Percentiles rank a stretch among this genome's conserved stretches.
These are phyloP conservation scores for Asclepias syriaca DNA, from an alignment of 257 asterid species.

Conservation along the genomic window DNA sequence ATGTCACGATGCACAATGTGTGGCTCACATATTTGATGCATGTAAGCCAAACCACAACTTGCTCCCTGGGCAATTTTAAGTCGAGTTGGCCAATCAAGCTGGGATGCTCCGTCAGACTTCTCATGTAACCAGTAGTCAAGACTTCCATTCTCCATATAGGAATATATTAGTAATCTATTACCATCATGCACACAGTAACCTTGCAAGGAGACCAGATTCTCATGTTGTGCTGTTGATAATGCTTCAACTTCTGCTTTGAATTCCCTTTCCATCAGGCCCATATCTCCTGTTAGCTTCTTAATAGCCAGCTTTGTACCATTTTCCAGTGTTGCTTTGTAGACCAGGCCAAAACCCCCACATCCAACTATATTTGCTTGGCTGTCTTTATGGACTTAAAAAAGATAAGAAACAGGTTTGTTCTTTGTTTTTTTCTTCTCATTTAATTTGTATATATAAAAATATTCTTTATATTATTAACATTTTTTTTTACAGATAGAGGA, in stretches of 20 bases:
- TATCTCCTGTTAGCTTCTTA: conserved; percentile 93
- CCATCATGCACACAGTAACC: conserved; percentile 96
- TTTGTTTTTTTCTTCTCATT: too few relatives aligned
- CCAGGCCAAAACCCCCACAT: conserved; percentile 96
- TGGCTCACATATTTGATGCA: conserved; percentile 88
- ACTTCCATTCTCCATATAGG: conserved; percentile 96
- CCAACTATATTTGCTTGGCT: conserved; percentile 85
- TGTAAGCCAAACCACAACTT: conserved; percentile 82
- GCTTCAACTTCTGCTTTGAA: conserved; percentile 96
- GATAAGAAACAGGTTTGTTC: too few relatives aligned
- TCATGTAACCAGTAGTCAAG: conserved; percentile 95
- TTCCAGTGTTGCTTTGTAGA: conserved; percentile 66
- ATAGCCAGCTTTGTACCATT: conserved; percentile 77
- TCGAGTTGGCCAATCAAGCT: conserved; percentile 82
- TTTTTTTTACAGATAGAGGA: too few relatives aligned
- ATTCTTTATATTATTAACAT: too few relatives aligned
- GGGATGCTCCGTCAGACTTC: conserved; percentile 70
- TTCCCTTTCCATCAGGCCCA: conserved; percentile 93
- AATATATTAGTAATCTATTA: conserved; percentile 63
- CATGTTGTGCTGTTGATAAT: conserved; percentile 87
- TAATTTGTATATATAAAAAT: too few relatives aligned
- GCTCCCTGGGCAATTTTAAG: conserved; percentile 70
- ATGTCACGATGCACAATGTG: conserved; percentile 94
- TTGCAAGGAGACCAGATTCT: conserved; percentile 75
- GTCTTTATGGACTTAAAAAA: too few relatives aligned